Conservation (phyloP, 192 early-diverging fungal genomes). For the Coemansia sp. region DNA sequence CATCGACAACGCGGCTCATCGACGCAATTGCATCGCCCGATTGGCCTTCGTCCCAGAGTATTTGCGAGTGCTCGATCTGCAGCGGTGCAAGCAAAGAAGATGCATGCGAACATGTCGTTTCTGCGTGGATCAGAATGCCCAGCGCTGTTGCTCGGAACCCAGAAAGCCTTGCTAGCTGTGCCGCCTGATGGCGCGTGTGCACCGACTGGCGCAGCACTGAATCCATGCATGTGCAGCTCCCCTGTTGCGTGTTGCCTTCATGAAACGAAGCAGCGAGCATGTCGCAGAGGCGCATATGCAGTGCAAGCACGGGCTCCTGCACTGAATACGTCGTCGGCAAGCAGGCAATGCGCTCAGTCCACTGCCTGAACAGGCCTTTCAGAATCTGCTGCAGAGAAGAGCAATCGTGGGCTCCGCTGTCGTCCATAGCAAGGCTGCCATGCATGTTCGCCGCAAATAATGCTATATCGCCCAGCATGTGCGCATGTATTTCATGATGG, state of each 20-base stretch:
- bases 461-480: constrained; percentile 53
- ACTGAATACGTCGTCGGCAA: constrained; percentile 35
- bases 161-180: constrained; percentile 47
- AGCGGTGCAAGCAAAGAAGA: constrained; percentile 28
- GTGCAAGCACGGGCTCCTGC: constrained; percentile 52
- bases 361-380: constrained; percentile 30
- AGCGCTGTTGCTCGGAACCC: constrained; percentile 46
- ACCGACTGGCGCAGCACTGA: constrained; percentile 24
- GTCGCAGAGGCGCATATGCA: constrained; percentile 45
- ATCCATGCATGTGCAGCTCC: constrained; percentile 17
- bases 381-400: constrained; percentile 5
- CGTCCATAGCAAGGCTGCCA: background rate
- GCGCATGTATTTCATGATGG: constrained; percentile 36
- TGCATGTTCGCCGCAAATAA: constrained; percentile 24
- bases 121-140: constrained; percentile 45
- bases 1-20: constrained; percentile 29
- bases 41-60: constrained; percentile 52
- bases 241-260: background rate
- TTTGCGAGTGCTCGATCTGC: constrained; percentile 51
- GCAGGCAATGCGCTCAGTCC: constrained; percentile 34
- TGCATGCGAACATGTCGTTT: constrained; percentile 22
- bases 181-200: constrained; percentile 40
- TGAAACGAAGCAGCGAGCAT: constrained; percentile 13
- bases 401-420: constrained; percentile 8
- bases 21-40: constrained; percentile 40